Evolutionary conservation across 805 yeast species (phyloP), one percentile per base, ranked within the genome.

Genomic region (Metschnikowia anglica): DNA sequence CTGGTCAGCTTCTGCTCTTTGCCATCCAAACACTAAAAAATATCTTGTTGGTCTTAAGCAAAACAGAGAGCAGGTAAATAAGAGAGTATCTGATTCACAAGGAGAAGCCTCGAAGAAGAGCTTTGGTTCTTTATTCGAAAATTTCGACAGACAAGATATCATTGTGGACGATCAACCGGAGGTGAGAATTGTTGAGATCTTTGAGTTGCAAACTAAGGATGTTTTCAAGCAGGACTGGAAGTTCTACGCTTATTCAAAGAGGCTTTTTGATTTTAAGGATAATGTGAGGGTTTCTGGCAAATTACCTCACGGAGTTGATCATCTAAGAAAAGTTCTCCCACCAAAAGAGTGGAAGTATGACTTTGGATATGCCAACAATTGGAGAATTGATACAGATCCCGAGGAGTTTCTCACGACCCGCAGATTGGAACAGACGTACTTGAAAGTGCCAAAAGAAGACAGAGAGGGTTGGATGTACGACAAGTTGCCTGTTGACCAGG

Each of bases 261-360:
- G 68, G 2, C 59, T 81, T 0, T 90, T 83, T 60, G 82, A 78
- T 44, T 57, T 60, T 15, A 61, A 62, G 18, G 80, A 81, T 48
- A 58, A 66, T 4, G 61, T 46, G 17, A 50, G 76, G 39, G 36
- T 55, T 4, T 55, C 72, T 1, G 72, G 73, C 38, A 76, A 73
- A 43, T 71, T 77, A 9, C 96, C 97, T 1, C 73, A 74, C 2
- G 95, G 95, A 0, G 79, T 79, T 0, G 60, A 66, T 15, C 63
- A 64, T 25, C 56, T 89, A 16, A 65, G 69, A 2, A 79, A 80
- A 17, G 77, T 89, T 1, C 52, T 57, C 20, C 82, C 95, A 1
- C 96, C 96, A 1, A 48, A 57, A 9, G 81, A 80, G 11, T 89
- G 97, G 97, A 70, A 72, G 45, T 89, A 80, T 59, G 82, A 78